Percentiles rank a stretch among this genome's conserved stretches.
These are phyloP conservation scores for Nothophaeocryptopus gaeumannii DNA, from an alignment of 2,329 filamentous ascomycete genomes.

Conservation along the genomic window DNA sequence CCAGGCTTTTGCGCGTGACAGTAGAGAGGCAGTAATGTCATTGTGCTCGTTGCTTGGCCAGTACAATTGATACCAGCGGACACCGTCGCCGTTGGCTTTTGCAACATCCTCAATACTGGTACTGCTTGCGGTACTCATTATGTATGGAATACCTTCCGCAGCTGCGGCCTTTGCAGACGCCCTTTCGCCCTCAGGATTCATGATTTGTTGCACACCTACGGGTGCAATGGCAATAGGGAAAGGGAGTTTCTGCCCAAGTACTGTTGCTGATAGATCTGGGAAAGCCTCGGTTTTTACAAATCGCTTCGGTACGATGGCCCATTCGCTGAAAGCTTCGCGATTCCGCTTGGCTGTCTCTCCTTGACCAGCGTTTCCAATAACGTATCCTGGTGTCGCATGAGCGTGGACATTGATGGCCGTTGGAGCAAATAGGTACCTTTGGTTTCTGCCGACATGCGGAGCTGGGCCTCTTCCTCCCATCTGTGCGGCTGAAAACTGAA, in stretches of 20 bases:
- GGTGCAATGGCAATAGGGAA: conserved; percentile 62
- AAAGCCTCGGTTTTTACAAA: conserved; percentile 14
- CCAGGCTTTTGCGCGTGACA: conserved; percentile 58
- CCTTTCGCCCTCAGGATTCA: conserved; percentile 62
- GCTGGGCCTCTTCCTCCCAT: conserved; percentile 31
- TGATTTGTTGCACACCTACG: conserved; percentile 64
- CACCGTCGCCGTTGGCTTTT: conserved; percentile 49
- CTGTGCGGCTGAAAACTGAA: conserved; percentile 35
- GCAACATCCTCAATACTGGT: conserved; percentile 66
- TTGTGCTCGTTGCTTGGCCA: conserved; percentile 66
- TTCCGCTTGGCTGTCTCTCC: conserved; percentile 34
- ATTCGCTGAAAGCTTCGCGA: conserved; percentile 10
- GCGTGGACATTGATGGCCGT: not conserved
- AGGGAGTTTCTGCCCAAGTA: conserved; percentile 21
- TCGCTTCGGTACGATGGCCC: conserved; percentile 19
- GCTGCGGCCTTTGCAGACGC: conserved; percentile 61
- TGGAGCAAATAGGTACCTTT: conserved; percentile 7
- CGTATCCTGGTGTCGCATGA: conserved; percentile 28
- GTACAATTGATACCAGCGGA: conserved; percentile 72
- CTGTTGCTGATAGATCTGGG: conserved; percentile 19
- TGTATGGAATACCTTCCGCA: conserved; percentile 62
- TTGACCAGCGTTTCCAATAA: conserved; percentile 34
- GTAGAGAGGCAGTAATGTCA: conserved; percentile 62
- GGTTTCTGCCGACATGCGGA: conserved; percentile 31
- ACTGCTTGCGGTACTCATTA: conserved; percentile 63